phyloP scores from a whole-genome alignment of 768 basidiomycete species.

The Lactarius vividus region DNA sequence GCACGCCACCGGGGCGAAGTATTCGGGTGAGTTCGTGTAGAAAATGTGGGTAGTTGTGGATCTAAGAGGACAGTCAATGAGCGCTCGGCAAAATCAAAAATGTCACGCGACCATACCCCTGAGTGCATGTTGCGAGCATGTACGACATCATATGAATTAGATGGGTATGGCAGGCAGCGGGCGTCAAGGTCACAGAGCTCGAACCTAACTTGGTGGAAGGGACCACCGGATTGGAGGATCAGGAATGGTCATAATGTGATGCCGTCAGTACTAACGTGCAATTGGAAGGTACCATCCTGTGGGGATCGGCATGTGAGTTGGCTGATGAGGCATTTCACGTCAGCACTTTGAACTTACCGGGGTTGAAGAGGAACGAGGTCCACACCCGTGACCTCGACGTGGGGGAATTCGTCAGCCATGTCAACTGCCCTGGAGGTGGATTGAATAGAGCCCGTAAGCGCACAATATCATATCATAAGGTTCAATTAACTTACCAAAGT shows the following conservation, averaged over 20 bases:
- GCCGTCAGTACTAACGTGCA: constrained; percentile 57
- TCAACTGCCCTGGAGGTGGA: constrained; percentile 55
- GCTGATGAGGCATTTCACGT: neutral
- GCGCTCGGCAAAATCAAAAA: constrained; percentile 18
- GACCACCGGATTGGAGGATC: neutral
- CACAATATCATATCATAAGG: neutral
- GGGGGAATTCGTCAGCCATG: constrained; percentile 70
- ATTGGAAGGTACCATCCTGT: constrained; percentile 62
- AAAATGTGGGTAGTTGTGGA: constrained; percentile 59
- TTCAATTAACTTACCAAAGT: constrained; percentile 45
- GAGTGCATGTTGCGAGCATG: constrained; percentile 69
- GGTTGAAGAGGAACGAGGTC: constrained; percentile 75
- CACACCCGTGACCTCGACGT: constrained; percentile 62
- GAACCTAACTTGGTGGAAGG: constrained; percentile 43
- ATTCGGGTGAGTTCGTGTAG: constrained; percentile 61
- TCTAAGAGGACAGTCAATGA: constrained; percentile 38
- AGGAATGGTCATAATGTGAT: constrained; percentile 6
- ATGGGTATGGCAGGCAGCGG: constrained; percentile 58
- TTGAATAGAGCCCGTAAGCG: neutral
- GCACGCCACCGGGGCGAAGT: constrained; percentile 66
- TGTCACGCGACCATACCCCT: constrained; percentile 46
- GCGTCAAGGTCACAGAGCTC: constrained; percentile 69
- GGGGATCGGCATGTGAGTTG: constrained; percentile 14
- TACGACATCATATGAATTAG: constrained; percentile 61
- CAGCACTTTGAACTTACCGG: constrained; percentile 41